Evolutionary conservation across 2,329 filamentous ascomycete genomes (phyloP).

Genomic region (Nannizzia gypsea): DNA sequence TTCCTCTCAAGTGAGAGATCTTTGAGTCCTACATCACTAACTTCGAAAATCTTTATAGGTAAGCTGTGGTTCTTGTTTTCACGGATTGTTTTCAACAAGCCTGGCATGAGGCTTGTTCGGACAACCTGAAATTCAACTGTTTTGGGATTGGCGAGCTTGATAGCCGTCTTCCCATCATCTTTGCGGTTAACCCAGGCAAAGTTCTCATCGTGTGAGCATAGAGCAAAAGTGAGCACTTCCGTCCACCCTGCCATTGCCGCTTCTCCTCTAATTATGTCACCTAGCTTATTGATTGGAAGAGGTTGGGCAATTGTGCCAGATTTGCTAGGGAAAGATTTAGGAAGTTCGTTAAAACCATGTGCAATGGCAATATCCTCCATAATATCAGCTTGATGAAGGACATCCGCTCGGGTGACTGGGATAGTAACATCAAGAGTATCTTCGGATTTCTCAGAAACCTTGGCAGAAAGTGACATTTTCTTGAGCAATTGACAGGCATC

Average conservation of each 20-base stretch:
- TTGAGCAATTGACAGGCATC: conserved; percentile 67
- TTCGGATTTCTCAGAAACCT: conserved; percentile 56
- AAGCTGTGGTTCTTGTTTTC: conserved; percentile 85
- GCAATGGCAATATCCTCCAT: conserved; percentile 98
- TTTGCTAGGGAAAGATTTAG: conserved; percentile 73
- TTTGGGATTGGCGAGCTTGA: conserved; percentile 84
- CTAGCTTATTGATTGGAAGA: conserved; percentile 84
- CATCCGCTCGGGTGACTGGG: conserved; percentile 81
- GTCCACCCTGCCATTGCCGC: conserved; percentile 90
- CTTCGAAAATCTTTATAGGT: conserved; percentile 87
- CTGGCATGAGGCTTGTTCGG: conserved; percentile 72
- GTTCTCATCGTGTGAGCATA: conserved; percentile 97
- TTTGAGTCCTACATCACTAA: conserved; percentile 84
- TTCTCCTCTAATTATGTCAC: conserved; percentile 80
- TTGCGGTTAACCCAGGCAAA: conserved; percentile 87
- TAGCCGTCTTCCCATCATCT: conserved; percentile 71
- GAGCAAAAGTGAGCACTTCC: conserved; percentile 89
- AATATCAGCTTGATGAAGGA: conserved; percentile 91
- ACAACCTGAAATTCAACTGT: conserved; percentile 89
- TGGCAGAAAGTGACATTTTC: conserved; percentile 80
- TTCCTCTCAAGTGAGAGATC: conserved; percentile 70
- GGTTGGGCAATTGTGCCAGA: conserved; percentile 77
- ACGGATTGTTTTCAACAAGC: conserved; percentile 81
- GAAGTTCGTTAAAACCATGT: conserved; percentile 94
- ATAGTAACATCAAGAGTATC: conserved; percentile 71